A percentile compares a stretch with the other conserved stretches of the same genome.
phyloP scores from a whole-genome alignment of 176 grass and related monocot genomes.

The Bothriochloa decipiens region DNA sequence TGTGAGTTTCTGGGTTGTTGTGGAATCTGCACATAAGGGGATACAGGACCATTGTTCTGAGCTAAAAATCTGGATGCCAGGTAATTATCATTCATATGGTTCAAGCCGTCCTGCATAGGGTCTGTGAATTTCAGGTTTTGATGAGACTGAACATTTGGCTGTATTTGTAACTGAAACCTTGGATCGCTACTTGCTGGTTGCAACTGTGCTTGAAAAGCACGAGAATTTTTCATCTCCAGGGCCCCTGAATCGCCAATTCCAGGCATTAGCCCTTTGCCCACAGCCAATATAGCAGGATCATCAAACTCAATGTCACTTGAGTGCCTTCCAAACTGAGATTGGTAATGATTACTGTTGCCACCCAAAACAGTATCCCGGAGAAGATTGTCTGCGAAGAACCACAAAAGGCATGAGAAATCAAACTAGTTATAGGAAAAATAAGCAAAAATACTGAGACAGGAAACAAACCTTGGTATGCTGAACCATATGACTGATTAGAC shows the following conservation, averaged over 20 bases:
- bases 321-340: conserved; percentile 59
- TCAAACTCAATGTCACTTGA: conserved; percentile 79
- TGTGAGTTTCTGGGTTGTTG: conserved; percentile 69
- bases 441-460: conserved; percentile 18
- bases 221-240: conserved; percentile 55
- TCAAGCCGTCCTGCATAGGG: conserved; percentile 60
- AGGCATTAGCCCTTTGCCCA: conserved; percentile 84
- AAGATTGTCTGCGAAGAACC: conserved; percentile 54
- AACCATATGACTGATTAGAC: conserved; percentile 51
- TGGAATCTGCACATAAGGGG: conserved; percentile 58
- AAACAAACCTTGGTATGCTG: conserved; percentile 53
- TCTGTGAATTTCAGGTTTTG: conserved; percentile 61
- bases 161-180: conserved; percentile 75
- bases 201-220: conserved; percentile 55
- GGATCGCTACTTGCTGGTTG: conserved; percentile 68
- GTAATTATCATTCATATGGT: conserved; percentile 74
- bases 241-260: conserved; percentile 63
- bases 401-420: conserved; percentile 32
- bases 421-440: conserved; percentile 12
- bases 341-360: conserved; percentile 54
- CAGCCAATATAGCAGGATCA: conserved; percentile 93
- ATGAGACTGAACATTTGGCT: conserved; percentile 65
- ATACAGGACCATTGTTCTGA: conserved; percentile 60
- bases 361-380: conserved; percentile 46
- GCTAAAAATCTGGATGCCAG: conserved; percentile 61